phyloP scores from a whole-genome alignment of 2,329 filamentous ascomycete genomes.

The Arthrobotrys entomopaga region DNA sequence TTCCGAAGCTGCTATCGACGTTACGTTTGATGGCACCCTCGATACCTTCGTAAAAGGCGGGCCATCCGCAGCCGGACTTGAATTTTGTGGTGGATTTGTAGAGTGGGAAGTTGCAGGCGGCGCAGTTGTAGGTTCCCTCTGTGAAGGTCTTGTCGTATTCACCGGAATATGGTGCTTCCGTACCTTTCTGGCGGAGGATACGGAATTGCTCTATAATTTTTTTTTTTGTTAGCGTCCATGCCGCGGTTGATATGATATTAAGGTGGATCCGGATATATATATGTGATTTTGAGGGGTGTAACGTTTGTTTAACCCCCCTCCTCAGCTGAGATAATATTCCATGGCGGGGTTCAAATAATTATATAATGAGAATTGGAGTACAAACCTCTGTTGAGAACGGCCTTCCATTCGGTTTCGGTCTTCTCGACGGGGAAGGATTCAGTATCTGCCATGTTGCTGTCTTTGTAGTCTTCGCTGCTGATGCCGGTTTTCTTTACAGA shows the following conservation, averaged over 20 bases:
- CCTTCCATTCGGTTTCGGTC: conserved; percentile 85
- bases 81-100: conserved; percentile 97
- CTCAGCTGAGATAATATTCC: conserved; percentile 6
- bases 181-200: conserved; percentile 89
- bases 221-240: not conserved
- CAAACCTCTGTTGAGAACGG: conserved; percentile 78
- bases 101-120: conserved; percentile 83
- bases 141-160: conserved; percentile 89
- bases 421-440: conserved; percentile 82
- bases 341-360: not conserved
- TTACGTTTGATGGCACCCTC: conserved; percentile 88
- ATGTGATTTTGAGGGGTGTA: conserved; percentile 60
- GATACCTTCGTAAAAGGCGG: conserved; percentile 94
- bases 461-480: conserved; percentile 59
- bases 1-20: conserved; percentile 79
- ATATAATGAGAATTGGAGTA: conserved; percentile 33
- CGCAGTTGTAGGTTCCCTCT: conserved; percentile 84
- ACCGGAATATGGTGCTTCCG: conserved; percentile 81
- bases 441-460: conserved; percentile 63
- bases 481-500: conserved; percentile 20
- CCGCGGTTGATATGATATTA: not conserved
- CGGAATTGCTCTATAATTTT: conserved; percentile 85
- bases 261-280: not conserved
- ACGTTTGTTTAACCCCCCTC: conserved; percentile 7
- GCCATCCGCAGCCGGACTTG: conserved; percentile 95